These are phyloP conservation scores for Fusarium chaquense DNA, from an alignment of 2,329 filamentous ascomycete genomes.

Conservation along the genomic window DNA sequence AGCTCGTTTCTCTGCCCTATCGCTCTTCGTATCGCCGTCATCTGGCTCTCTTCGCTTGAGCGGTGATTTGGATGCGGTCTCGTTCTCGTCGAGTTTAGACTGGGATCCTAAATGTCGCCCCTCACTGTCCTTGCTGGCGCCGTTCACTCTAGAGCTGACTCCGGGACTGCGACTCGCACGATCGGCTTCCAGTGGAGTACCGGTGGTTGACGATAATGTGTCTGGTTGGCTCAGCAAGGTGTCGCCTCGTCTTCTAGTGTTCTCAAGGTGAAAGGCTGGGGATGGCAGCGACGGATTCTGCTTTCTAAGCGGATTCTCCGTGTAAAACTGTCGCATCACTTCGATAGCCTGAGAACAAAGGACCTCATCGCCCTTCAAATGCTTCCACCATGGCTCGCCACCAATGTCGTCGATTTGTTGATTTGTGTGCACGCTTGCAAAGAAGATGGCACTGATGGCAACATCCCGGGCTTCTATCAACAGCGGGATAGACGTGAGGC, in stretches of 20 bases:
- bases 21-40: slow-evolving; percentile 50
- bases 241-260: slow-evolving; percentile 64
- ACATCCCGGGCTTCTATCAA: slow-evolving; percentile 83
- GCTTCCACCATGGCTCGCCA: slow-evolving; percentile 88
- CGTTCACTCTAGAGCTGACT: slow-evolving; percentile 56
- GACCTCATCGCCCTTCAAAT: slow-evolving; percentile 76
- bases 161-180: slow-evolving; percentile 65
- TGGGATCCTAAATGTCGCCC: slow-evolving; percentile 52
- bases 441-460: slow-evolving; percentile 87
- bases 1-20: slow-evolving; percentile 58
- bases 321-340: slow-evolving; percentile 77
- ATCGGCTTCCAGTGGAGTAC: slow-evolving; percentile 62
- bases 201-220: slow-evolving; percentile 61
- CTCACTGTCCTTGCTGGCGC: slow-evolving; percentile 53
- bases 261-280: slow-evolving; percentile 68
- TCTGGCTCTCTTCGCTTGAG: slow-evolving; percentile 59
- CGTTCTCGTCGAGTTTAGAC: slow-evolving; percentile 49
- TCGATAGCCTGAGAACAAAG: slow-evolving; percentile 80
- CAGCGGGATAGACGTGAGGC: slow-evolving; percentile 85
- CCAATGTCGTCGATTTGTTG: slow-evolving; percentile 81
- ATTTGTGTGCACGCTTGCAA: slow-evolving; percentile 80
- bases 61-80: slow-evolving; percentile 53
- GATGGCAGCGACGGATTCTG: slow-evolving; percentile 66
- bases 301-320: slow-evolving; percentile 72
- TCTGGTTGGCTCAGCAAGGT: slow-evolving; percentile 57